Evolutionary conservation across 805 yeast species (phyloP).

Genomic region (Cyberlindnera japonica): DNA sequence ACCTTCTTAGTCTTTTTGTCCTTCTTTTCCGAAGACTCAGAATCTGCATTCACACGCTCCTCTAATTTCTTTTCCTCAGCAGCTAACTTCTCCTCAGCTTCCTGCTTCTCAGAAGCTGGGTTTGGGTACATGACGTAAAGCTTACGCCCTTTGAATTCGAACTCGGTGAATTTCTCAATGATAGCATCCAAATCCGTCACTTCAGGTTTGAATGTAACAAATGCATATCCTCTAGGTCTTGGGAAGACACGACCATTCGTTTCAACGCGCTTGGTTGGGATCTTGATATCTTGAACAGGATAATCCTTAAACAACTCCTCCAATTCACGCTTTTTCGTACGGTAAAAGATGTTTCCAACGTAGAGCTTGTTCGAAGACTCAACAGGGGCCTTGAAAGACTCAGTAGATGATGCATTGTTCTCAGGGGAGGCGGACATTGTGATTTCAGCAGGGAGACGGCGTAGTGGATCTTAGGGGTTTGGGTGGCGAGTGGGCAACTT

Average conservation of each 20-base stretch:
- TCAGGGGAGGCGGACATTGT: neutral
- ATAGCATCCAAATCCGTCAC: constrained; percentile 40
- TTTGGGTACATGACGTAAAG: constrained; percentile 52
- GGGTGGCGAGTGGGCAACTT: neutral
- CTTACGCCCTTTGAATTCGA: constrained; percentile 42
- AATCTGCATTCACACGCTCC: neutral
- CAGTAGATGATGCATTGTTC: neutral
- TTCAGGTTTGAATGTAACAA: constrained; percentile 45
- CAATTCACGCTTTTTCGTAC: constrained; percentile 52
- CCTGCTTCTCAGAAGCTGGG: constrained; percentile 28
- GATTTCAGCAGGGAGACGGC: neutral
- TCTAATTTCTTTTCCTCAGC: neutral
- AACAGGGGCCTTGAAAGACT: constrained; percentile 2
- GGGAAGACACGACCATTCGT: constrained; percentile 34
- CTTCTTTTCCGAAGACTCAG: neutral
- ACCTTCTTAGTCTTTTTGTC: constrained; percentile 23
- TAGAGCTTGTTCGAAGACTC: constrained; percentile 46
- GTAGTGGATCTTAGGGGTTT: too few species aligned
- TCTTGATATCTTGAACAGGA: constrained; percentile 43
- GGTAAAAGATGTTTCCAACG: constrained; percentile 62
- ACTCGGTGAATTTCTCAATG: constrained; percentile 39
- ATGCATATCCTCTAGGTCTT: constrained; percentile 54
- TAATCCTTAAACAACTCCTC: constrained; percentile 47
- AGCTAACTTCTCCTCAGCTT: constrained; percentile 2
- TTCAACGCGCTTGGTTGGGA: constrained; percentile 43